These are phyloP conservation scores for Cercospora sp. DNA, from an alignment of 2,329 filamentous ascomycete genomes.

Conservation along the genomic window DNA sequence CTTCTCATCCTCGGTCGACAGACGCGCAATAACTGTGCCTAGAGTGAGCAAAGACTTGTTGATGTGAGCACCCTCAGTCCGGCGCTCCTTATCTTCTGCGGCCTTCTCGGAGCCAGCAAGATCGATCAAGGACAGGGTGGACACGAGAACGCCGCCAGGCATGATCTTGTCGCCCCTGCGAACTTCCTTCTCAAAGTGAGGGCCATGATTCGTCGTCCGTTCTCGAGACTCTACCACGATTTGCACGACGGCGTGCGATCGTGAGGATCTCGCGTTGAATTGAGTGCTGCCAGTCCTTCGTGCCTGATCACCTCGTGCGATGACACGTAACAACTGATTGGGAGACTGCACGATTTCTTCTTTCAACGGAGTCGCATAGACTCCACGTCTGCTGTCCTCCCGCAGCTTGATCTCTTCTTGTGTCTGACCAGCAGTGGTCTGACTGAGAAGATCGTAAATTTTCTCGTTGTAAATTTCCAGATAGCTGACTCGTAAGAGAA, in stretches of 20 bases:
- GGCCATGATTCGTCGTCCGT: slow-evolving; percentile 55
- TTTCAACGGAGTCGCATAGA: slow-evolving; percentile 93
- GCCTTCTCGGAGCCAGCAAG: slow-evolving; percentile 94
- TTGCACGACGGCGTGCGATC: slow-evolving; percentile 96
- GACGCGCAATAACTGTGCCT: slow-evolving; percentile 87
- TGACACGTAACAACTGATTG: slow-evolving; percentile 90
- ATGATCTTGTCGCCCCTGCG: slow-evolving; percentile 61
- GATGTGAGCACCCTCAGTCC: slow-evolving; percentile 94
- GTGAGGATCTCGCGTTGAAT: slow-evolving; percentile 93
- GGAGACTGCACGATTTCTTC: slow-evolving; percentile 99
- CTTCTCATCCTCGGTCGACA: slow-evolving; percentile 89
- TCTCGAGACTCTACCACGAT: slow-evolving; percentile 97
- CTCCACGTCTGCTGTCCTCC: slow-evolving; percentile 92
- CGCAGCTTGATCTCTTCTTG: slow-evolving; percentile 96
- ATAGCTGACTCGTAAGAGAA: slow-evolving; percentile 92
- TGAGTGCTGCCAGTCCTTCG: slow-evolving; percentile 91
- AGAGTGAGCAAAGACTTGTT: slow-evolving; percentile 96
- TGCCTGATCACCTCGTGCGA: slow-evolving; percentile 88
- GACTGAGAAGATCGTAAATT: slow-evolving; percentile 88
- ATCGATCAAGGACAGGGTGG: slow-evolving; percentile 92
- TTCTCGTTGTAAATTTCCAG: slow-evolving; percentile 98
- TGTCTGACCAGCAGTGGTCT: slow-evolving; percentile 59
- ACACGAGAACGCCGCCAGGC: slow-evolving; percentile 91
- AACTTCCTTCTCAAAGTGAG: slow-evolving; percentile 55
- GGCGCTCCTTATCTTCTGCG: slow-evolving; percentile 89